Evolutionary conservation across 768 basidiomycete species (phyloP).

Genomic region (Gloeopeniophorella convolvens): DNA sequence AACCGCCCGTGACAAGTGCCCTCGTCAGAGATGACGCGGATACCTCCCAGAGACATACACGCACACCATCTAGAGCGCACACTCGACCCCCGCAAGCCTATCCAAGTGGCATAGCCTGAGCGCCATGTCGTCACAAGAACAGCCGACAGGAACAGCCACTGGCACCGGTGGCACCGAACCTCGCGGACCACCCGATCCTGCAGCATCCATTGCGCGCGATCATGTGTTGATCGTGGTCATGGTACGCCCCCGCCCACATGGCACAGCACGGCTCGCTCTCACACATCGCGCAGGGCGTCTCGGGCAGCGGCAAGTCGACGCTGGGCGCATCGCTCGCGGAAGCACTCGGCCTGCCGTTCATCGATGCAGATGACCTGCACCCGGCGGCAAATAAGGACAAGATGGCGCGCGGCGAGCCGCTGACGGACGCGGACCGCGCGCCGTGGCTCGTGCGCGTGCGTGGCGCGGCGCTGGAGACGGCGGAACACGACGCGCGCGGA

Average conservation of each 20-base stretch:
- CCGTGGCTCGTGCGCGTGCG: slow-evolving; percentile 83
- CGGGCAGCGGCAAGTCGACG: slow-evolving; percentile 67
- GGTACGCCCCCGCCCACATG: slow-evolving; percentile 31
- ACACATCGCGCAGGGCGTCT: slow-evolving; percentile 50
- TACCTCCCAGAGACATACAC: no score
- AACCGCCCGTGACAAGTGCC: no score
- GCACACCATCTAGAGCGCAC: no score
- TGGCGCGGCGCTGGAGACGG: slow-evolving; percentile 53
- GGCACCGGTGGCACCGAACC: no score
- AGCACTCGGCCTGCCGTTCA: slow-evolving; percentile 61
- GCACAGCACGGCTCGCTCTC: slow-evolving; percentile 27
- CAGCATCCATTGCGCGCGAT: no score
- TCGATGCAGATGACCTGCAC: slow-evolving; percentile 89
- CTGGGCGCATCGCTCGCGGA: slow-evolving; percentile 58
- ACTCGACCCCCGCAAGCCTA: no score
- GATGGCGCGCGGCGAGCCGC: slow-evolving; percentile 71
- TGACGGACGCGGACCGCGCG: slow-evolving; percentile 75
- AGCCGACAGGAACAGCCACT: no score
- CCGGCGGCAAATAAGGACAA: slow-evolving; percentile 77
- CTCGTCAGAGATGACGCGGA: no score
- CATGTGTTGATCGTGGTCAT: slow-evolving; percentile 36
- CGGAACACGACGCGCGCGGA: slow-evolving; percentile 30
- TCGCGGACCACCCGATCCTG: no score
- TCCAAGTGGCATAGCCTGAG: no score
- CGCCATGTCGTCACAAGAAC: no score